These are phyloP conservation scores for Aschersonia sp. DNA, from an alignment of 2,329 filamentous ascomycete species.

Conservation along the genomic window DNA sequence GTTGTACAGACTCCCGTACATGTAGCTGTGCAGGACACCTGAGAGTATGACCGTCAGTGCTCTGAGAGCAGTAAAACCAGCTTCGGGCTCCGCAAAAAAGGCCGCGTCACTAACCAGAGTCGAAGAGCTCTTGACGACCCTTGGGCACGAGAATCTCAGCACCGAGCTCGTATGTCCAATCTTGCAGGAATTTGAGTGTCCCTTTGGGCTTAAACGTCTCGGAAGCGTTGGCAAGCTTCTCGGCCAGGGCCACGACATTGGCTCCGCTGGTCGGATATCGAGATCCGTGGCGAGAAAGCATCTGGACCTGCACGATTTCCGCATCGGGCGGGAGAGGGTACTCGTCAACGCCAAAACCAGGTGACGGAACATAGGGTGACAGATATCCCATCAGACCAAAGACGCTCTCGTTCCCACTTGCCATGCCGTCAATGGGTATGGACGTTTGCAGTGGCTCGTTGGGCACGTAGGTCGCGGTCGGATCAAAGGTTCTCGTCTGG, in stretches of 20 bases:
- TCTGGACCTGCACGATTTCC: conserved; percentile 55
- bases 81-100: too few species aligned
- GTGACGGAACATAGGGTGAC: conserved; percentile 55
- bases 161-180: conserved; percentile 56
- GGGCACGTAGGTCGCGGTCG: conserved; percentile 49
- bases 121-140: conserved; percentile 59
- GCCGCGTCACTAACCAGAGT: conserved; percentile 29
- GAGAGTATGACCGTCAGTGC: background rate
- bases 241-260: conserved; percentile 38
- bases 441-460: conserved; percentile 59
- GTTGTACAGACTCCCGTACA: conserved; percentile 58
- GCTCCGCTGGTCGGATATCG: conserved; percentile 54
- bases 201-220: conserved; percentile 42
- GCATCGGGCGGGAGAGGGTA: conserved; percentile 52
- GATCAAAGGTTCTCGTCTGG: conserved; percentile 53
- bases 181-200: conserved; percentile 48
- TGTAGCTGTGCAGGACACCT: conserved; percentile 58
- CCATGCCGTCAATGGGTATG: conserved; percentile 48
- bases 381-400: conserved; percentile 55
- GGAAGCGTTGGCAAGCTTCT: conserved; percentile 39
- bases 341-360: conserved; percentile 63
- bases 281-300: conserved; percentile 60
- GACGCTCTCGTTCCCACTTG: conserved; percentile 44
- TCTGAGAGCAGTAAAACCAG: background rate
- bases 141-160: conserved; percentile 58